Evolutionary conservation across 768 basidiomycete genomes (phyloP), one percentile per base, ranked within the genome.

Genomic region (Kwoniella pini): DNA sequence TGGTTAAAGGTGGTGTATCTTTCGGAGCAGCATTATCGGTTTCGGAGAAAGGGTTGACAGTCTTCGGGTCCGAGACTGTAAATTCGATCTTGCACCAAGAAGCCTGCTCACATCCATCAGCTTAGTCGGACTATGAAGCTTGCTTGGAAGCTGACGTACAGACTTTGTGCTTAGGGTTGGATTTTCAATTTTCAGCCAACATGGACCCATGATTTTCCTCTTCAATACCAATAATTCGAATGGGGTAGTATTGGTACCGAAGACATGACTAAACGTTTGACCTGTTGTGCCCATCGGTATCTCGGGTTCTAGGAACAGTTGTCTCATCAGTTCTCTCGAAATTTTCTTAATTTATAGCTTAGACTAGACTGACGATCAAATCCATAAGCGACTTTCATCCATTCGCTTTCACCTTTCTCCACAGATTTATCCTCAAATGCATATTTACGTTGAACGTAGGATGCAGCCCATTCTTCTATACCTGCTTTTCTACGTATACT

Each of bases 11-110:
- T 2, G 96, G 96, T 17, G 84, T 82, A 11, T 92, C 93, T 74
- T 85, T 87, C 0, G 89, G 87, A 0, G 87, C 87, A 22, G 80
- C 76, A 0, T 81, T 68, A 69, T 94, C 90, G 3, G 83, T 82
- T 51, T 94, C 90, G 0, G 85, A 70, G 75, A 94, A 86, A 0
- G 91, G 90, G 60, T 86, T 89, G 77, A 99, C 85, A 66, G 90
- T 87, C 69, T 96, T 95, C 0, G 94, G 93, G 68, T 93, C 84
- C 6, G 84, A 77, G 5, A 92, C 88, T 0, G 85, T 86, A 17
- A 85, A 88, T 80, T 99, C 95, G 12, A 97, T 80, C 79, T 94
- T 94, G 72, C 94, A 97, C 96, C 96, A 99, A 0, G 96, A 95
- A 30, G 91, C 84, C 95, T 97, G 64, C n/a, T 24, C n/a, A 2